Conservation (phyloP, 2,329 filamentous ascomycete species). For the Emmonsiellopsis sp. region DNA sequence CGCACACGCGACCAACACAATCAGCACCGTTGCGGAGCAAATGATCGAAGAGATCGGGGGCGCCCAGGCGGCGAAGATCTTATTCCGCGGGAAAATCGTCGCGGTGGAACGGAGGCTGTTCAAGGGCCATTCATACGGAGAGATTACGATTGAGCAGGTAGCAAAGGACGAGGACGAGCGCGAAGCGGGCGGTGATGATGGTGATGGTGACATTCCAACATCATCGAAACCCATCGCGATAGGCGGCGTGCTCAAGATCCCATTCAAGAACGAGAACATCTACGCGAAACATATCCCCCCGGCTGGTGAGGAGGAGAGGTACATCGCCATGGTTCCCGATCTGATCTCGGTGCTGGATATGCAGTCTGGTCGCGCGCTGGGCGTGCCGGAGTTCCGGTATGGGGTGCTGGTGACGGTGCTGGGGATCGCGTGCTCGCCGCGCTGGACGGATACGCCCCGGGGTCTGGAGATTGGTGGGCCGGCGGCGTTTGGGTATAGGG, state of each 20-base stretch:
- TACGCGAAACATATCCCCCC: constrained; percentile 38
- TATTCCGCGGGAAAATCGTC: constrained; percentile 58
- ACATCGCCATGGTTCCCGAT: constrained; percentile 46
- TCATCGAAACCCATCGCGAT: constrained; percentile 5
- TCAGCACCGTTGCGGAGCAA: constrained; percentile 47
- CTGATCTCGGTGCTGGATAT: constrained; percentile 47
- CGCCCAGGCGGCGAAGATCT: constrained; percentile 40
- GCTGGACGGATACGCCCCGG: constrained; percentile 42
- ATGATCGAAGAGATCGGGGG: constrained; percentile 53
- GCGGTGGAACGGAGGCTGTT: constrained; percentile 46
- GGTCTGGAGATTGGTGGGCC: constrained; percentile 45
- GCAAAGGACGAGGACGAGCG: constrained; percentile 31
- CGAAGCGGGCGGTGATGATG: constrained; percentile 14
- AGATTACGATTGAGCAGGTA: constrained; percentile 46
- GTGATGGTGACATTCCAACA: constrained; percentile 12
- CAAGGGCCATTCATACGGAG: constrained; percentile 51
- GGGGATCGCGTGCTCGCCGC: constrained; percentile 45
- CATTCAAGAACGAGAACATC: constrained; percentile 68
- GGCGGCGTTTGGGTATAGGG: constrained; percentile 38
- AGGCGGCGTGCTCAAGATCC: constrained; percentile 34
- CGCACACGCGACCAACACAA: constrained; percentile 40
- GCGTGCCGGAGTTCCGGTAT: constrained; percentile 47
- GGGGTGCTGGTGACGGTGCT: constrained; percentile 44
- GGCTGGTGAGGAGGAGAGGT: constrained; percentile 15
- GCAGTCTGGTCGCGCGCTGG: constrained; percentile 47